Base-by-base conservation (phyloP, 2,329 filamentous ascomycete species). In the Claviceps sorghi region DNA sequence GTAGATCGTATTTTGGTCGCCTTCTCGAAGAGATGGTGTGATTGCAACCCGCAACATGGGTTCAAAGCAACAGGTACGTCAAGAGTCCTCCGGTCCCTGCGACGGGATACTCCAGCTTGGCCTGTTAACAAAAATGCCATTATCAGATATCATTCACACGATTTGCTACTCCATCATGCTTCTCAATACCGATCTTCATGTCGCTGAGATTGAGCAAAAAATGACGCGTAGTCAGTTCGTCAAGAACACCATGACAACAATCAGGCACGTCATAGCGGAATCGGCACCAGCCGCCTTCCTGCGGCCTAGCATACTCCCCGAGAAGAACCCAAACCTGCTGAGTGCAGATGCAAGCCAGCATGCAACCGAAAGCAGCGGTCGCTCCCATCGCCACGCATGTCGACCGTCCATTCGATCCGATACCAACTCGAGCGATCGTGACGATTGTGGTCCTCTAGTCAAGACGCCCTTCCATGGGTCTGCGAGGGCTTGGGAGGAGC, bases 221-320 rank as follows among this genome's bases (percentile, higher is more conserved):
- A 98, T 98, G 93, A 97, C 91, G 1, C 82, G 86, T 52, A 84
- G 78, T 57, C 91, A 97, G 62, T 98, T 97, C 62, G 80, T 98
- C 64, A 95, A 94, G 68, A 98, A 98, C 64, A 96, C 93, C 4
- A 83, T 97, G 75, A 85, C 86, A 0, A 95, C 91, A 0, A 86
- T 98, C 56, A 81, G 80, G 54, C 82, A 88, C 48, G 83, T 87
- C 13, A 77, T 89, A 10, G 72, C 77, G 41, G 88, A 95, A 59
- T 80, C 83, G n/a, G 79, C 75, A 1, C 80, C 86, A 1, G 78
- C 82, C 55, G 77, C 76, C 1, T 84, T 85, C 56, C 77, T 83
- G 36, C 73, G 78, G 3, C 70, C 78, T 4, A 77, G 74, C 54
- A 73, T 80, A 34, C 65, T 82, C 2, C 75, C 77, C 0, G 72